Percentiles rank a stretch among this genome's conserved stretches.
phyloP scores from a whole-genome alignment of 2,329 filamentous ascomycete genomes.

The Pleomassaria siparia region DNA sequence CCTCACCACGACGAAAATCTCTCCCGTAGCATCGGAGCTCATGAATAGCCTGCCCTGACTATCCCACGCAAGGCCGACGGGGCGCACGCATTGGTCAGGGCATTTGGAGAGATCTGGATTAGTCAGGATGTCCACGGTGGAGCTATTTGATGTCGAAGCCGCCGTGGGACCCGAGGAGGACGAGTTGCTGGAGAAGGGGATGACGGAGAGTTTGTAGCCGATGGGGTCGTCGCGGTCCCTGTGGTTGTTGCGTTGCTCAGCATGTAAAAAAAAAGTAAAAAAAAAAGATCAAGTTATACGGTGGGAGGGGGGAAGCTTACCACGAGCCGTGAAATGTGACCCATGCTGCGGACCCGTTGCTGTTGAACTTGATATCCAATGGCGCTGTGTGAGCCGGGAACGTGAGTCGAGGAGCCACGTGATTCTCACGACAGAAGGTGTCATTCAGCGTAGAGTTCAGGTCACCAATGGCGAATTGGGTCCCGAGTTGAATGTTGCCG shows the following conservation, averaged over 20 bases:
- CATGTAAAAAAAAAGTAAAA: too few relatives aligned
- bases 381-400: constrained; percentile 71
- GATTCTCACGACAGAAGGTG: constrained; percentile 45
- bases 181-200: constrained; percentile 50
- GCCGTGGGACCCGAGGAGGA: constrained; percentile 50
- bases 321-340: constrained; percentile 74
- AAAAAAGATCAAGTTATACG: not conserved
- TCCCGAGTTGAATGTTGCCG: constrained; percentile 48
- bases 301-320: constrained; percentile 34
- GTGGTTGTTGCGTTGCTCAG: constrained; percentile 6
- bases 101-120: constrained; percentile 58
- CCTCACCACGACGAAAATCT: constrained; percentile 59
- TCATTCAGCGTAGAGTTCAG: constrained; percentile 52
- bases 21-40: constrained; percentile 64
- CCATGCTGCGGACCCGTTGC: constrained; percentile 60
- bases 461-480: constrained; percentile 53
- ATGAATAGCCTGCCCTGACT: constrained; percentile 60
- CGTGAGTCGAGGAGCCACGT: constrained; percentile 55
- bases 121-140: constrained; percentile 56
- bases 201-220: constrained; percentile 54
- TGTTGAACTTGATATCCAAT: constrained; percentile 68
- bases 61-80: constrained; percentile 60
- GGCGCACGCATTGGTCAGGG: constrained; percentile 62
- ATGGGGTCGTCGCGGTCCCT: constrained; percentile 52
- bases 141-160: constrained; percentile 49